Conservation (phyloP, 2,329 filamentous ascomycete species). For the Ophidiomyces ophidiicola region DNA sequence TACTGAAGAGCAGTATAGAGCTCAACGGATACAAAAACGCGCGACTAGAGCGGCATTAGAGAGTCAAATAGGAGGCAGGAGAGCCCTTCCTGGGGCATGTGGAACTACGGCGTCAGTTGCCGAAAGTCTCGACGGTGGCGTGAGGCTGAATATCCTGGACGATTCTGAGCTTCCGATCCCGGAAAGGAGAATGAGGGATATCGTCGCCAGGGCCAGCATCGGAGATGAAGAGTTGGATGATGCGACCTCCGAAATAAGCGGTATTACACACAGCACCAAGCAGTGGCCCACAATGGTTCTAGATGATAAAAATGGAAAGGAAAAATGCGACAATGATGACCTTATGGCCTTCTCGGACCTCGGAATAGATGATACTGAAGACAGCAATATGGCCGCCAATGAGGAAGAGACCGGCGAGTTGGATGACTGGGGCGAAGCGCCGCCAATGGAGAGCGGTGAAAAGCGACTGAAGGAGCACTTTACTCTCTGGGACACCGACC, state of each 20-base stretch:
- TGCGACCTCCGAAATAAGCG: not conserved
- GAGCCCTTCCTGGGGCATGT: not conserved
- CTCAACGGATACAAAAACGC: slow-evolving; percentile 41
- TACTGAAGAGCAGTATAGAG: slow-evolving; percentile 32
- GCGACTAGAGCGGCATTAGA: slow-evolving; percentile 30
- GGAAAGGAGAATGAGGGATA: not conserved
- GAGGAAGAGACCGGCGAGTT: not conserved
- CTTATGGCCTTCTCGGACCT: slow-evolving; percentile 18
- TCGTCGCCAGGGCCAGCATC: not conserved
- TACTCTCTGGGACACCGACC: slow-evolving; percentile 20
- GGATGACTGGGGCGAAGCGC: slow-evolving; percentile 4
- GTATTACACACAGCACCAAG: slow-evolving; percentile 11
- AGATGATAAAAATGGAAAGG: slow-evolving; percentile 1
- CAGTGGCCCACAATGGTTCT: slow-evolving; percentile 20
- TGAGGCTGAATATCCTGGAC: slow-evolving; percentile 14
- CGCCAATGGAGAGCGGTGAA: not conserved
- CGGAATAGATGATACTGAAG: not conserved
- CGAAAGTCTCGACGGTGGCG: slow-evolving; percentile 19
- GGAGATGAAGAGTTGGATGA: not conserved
- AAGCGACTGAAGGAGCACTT: not conserved
- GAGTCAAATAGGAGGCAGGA: not conserved
- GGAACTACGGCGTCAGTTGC: slow-evolving; percentile 11
- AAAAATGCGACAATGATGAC: slow-evolving; percentile 11
- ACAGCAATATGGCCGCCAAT: not conserved
- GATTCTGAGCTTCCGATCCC: slow-evolving; percentile 13